phyloP scores from a whole-genome alignment of 2,329 filamentous ascomycete genomes.

The Westerdykella ornata region DNA sequence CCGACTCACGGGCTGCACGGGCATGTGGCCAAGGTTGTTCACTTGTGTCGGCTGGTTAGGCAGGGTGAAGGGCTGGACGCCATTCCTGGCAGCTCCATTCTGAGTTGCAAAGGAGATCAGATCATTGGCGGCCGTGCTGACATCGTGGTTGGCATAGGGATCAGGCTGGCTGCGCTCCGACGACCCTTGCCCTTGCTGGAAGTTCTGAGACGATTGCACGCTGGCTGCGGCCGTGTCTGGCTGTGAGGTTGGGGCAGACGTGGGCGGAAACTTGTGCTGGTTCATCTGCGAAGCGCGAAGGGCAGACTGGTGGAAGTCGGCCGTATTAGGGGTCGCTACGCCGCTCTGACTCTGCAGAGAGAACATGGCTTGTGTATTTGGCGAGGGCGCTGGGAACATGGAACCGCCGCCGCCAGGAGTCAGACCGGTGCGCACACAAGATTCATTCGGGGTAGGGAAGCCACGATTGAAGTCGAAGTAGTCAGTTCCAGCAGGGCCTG shows the following conservation, averaged over 20 bases:
- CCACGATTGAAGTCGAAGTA: slow-evolving; percentile 76
- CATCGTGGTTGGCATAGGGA: slow-evolving; percentile 78
- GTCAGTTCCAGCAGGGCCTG: slow-evolving; percentile 65
- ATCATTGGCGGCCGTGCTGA: slow-evolving; percentile 89
- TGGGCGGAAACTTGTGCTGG: slow-evolving; percentile 39
- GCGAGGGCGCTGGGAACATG: slow-evolving; percentile 91
- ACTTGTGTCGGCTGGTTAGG: slow-evolving; percentile 34
- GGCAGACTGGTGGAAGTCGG: slow-evolving; percentile 93
- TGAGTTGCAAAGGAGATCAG: slow-evolving; percentile 78
- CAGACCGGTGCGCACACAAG: slow-evolving; percentile 79
- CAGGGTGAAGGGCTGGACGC: slow-evolving; percentile 49
- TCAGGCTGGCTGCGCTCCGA: slow-evolving; percentile 45
- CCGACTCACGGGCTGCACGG: slow-evolving; percentile 43
- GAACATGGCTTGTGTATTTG: slow-evolving; percentile 77
- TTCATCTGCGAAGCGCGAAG: slow-evolving; percentile 62
- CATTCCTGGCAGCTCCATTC: slow-evolving; percentile 52
- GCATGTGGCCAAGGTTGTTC: slow-evolving; percentile 43
- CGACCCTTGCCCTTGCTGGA: slow-evolving; percentile 36
- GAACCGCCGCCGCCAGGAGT: slow-evolving; percentile 93
- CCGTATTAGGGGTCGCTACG: slow-evolving; percentile 78
- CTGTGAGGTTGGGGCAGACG: slow-evolving; percentile 40
- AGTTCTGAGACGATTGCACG: slow-evolving; percentile 32
- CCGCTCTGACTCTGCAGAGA: slow-evolving; percentile 71
- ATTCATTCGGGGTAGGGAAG: slow-evolving; percentile 95
- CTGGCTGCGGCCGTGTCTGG: slow-evolving; percentile 38